A percentile compares a stretch with the other conserved stretches of the same genome.
phyloP scores from a whole-genome alignment of 2,329 filamentous ascomycete species.

The Pseudohalonectria lignicola region DNA sequence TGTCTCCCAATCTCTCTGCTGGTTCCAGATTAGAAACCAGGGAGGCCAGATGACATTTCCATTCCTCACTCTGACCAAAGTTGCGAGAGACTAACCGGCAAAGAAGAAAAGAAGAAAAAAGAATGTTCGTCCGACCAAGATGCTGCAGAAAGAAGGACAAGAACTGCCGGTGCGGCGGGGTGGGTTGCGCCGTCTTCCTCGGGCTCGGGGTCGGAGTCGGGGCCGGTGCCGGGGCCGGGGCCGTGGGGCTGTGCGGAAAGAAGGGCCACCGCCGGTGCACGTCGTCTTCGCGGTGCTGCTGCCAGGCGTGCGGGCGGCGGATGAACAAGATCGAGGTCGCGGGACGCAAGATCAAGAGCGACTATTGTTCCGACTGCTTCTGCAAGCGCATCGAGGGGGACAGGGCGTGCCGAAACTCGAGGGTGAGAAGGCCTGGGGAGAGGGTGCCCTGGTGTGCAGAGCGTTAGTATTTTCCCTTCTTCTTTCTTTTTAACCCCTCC shows the following conservation, averaged over 20 bases:
- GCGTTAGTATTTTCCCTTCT: background rate
- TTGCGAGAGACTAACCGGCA: too few relatives aligned
- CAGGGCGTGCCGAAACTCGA: background rate
- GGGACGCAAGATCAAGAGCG: background rate
- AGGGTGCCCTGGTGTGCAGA: background rate
- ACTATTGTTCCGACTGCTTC: conserved; percentile 1
- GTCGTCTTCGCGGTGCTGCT: background rate
- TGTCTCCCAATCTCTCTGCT: too few relatives aligned
- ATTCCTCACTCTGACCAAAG: too few relatives aligned
- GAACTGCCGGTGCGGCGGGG: background rate
- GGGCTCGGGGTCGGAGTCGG: too few relatives aligned
- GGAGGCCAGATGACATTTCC: too few relatives aligned
- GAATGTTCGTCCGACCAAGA: too few relatives aligned
- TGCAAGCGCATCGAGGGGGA: background rate
- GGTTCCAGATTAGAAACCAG: too few relatives aligned
- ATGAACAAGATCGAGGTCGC: background rate
- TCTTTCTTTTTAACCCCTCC: background rate
- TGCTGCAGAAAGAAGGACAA: background rate
- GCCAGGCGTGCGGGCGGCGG: background rate
- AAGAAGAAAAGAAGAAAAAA: too few relatives aligned
- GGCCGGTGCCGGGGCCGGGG: too few relatives aligned
- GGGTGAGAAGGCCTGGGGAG: background rate
- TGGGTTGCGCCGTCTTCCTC: too few relatives aligned
- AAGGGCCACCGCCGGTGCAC: background rate
- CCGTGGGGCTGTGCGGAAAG: background rate